Evolutionary conservation across 169 alveolate species (phyloP).

Genomic region (Theileria annulata): DNA sequence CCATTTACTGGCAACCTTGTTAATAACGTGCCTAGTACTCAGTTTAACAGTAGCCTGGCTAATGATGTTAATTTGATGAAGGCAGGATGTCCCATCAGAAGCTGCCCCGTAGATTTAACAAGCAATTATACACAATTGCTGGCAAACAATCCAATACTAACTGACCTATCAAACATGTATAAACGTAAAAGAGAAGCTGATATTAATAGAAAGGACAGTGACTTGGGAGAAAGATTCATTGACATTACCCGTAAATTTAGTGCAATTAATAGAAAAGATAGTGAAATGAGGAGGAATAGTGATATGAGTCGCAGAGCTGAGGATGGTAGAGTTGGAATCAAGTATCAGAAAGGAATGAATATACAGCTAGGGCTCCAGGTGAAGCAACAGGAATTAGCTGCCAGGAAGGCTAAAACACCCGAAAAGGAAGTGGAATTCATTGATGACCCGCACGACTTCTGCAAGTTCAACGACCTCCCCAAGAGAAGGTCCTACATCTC

Average conservation of each 20-base stretch:
- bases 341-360: not conserved
- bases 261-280: not conserved
- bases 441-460: slow-evolving; percentile 43
- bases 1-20: not conserved
- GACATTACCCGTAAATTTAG: not conserved
- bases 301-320: not conserved
- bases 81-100: not conserved
- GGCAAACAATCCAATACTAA: not conserved
- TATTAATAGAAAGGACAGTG: not conserved
- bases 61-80: not conserved
- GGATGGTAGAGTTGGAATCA: not conserved
- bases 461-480: slow-evolving; percentile 54
- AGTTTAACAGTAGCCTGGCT: not conserved
- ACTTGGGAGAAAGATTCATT: not conserved
- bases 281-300: not conserved
- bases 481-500: slow-evolving; percentile 34
- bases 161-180: not conserved
- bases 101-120: not conserved
- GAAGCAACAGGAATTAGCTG: not conserved
- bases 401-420: slow-evolving; percentile 17
- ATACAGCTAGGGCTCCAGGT: slow-evolving; percentile 2
- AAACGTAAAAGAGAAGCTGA: not conserved
- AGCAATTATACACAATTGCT: not conserved
- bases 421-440: slow-evolving; percentile 6
- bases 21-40: no score